Conservation (phyloP, 305 asterid genomes). For the Ruellia speciosa region DNA sequence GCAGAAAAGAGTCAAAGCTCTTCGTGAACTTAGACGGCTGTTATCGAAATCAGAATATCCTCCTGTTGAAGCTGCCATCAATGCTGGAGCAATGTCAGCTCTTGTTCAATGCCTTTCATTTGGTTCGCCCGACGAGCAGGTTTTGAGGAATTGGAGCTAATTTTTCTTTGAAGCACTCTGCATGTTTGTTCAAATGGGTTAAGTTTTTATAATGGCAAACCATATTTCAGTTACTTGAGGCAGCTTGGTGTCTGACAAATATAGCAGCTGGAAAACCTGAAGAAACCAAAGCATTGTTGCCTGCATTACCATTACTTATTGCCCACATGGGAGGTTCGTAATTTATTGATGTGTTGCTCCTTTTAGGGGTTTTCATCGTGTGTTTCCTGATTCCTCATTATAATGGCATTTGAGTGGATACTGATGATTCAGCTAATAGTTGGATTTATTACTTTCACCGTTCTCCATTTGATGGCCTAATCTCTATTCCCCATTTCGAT, state of each 20-base stretch:
- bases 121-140: constrained; percentile 97
- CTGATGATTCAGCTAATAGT: not conserved
- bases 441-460: constrained; percentile 5
- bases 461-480: too few relatives aligned
- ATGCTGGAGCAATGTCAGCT: constrained; percentile 68
- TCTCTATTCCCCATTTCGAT: too few relatives aligned
- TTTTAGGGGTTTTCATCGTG: not conserved
- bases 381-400: constrained; percentile 8
- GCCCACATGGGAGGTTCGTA: constrained; percentile 93
- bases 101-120: constrained; percentile 81
- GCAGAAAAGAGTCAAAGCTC: constrained; percentile 75
- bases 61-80: constrained; percentile 76
- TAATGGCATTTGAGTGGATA: constrained; percentile 8
- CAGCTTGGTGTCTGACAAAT: constrained; percentile 97
- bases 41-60: constrained; percentile 84
- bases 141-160: constrained; percentile 23
- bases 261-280: constrained; percentile 92
- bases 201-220: not conserved
- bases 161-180: constrained; percentile 4
- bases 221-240: constrained; percentile 67
- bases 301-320: constrained; percentile 83
- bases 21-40: constrained; percentile 76
- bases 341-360: not conserved
- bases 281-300: constrained; percentile 79
- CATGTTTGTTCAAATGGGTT: not conserved